These are phyloP conservation scores for Leucocoprinus birnbaumii DNA, from an alignment of 768 basidiomycete genomes.

Conservation along the genomic window DNA sequence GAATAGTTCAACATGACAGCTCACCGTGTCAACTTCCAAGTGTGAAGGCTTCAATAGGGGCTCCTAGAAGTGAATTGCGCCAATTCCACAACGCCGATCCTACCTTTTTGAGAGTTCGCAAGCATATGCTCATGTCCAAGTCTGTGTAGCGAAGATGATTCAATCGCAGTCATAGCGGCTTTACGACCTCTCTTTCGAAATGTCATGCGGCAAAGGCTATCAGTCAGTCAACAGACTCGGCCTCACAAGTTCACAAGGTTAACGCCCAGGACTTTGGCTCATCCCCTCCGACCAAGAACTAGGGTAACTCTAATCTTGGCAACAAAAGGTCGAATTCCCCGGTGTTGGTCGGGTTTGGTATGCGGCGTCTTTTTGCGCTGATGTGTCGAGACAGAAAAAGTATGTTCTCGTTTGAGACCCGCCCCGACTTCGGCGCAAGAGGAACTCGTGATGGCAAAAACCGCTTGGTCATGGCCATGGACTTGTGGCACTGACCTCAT, in stretches of 20 bases:
- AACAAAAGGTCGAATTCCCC: background rate
- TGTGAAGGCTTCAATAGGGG: background rate
- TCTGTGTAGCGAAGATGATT: background rate
- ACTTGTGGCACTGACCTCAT: constrained; percentile 1
- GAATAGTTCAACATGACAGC: background rate
- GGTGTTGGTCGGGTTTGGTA: constrained; percentile 1
- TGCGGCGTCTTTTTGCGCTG: background rate
- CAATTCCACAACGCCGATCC: constrained; percentile 1
- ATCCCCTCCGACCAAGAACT: background rate
- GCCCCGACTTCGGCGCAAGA: constrained; percentile 8
- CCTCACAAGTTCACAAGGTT: background rate
- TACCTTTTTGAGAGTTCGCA: background rate
- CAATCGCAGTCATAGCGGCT: too few relatives aligned
- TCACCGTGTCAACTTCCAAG: too few relatives aligned
- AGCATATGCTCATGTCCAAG: background rate
- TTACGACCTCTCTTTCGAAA: background rate
- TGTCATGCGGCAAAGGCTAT: background rate
- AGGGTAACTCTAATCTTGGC: background rate
- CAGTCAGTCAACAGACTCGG: background rate
- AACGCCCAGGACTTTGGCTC: background rate
- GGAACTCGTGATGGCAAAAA: constrained; percentile 3
- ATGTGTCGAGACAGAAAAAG: background rate
- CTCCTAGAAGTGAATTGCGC: background rate
- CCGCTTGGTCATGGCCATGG: background rate
- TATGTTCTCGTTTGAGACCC: background rate